These are phyloP conservation scores for Collybia mongolica DNA, from an alignment of 768 basidiomycete species.

Conservation along the genomic window DNA sequence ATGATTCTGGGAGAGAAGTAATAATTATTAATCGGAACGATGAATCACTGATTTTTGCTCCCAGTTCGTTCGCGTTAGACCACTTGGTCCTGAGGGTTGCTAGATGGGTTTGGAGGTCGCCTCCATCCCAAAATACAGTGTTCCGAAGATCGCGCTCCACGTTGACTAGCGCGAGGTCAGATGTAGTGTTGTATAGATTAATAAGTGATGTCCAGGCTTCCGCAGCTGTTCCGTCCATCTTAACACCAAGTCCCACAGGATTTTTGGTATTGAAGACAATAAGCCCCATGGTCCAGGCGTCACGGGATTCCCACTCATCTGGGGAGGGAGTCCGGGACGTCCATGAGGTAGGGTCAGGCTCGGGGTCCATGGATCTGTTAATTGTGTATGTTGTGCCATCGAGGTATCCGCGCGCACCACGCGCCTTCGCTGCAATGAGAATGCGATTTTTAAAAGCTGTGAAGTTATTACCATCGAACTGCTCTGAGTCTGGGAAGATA, in stretches of 20 bases:
- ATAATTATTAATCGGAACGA: constrained; percentile 17
- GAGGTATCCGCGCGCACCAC: constrained; percentile 18
- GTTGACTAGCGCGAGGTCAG: constrained; percentile 7
- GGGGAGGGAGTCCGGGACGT: background rate
- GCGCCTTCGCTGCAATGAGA: constrained; percentile 4
- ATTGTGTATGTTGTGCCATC: constrained; percentile 12
- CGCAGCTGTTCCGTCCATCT: constrained; percentile 10
- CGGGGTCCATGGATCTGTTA: background rate
- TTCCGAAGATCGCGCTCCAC: constrained; percentile 6
- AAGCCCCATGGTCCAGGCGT: constrained; percentile 3
- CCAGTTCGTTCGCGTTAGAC: constrained; percentile 11
- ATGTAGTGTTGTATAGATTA: constrained; percentile 1
- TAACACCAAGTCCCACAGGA: constrained; percentile 15
- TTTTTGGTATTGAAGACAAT: constrained; percentile 13
- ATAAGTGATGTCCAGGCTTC: constrained; percentile 16
- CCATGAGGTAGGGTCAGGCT: background rate
- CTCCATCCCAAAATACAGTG: constrained; percentile 6
- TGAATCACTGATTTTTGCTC: constrained; percentile 13
- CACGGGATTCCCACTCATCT: background rate
- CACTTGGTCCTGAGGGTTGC: constrained; percentile 12
- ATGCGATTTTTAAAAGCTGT: constrained; percentile 13
- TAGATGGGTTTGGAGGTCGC: constrained; percentile 15
- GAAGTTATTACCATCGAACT: constrained; percentile 20
- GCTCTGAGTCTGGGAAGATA: constrained; percentile 15
- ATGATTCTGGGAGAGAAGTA: constrained; percentile 13